Evolutionary conservation across 1,139 yeast genomes (phyloP), one percentile per base, ranked within the genome.

Genomic region (Lodderomyces pseudojiufengensis): DNA sequence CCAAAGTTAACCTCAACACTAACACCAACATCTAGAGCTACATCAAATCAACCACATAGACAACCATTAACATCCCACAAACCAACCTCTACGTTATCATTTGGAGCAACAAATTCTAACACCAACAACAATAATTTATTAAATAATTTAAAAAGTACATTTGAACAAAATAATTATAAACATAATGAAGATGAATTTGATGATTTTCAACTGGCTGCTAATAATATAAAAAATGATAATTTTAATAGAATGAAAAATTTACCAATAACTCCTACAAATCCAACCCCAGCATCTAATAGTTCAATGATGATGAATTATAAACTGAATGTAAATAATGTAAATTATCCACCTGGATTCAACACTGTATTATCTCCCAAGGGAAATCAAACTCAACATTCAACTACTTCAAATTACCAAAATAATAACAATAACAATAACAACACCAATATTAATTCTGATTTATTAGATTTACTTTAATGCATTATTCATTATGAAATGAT

Each of bases 281-380:
- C 29, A 27, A 16, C 5, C 14, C 16, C 16, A n/a, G 18, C 18
- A 7, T n/a, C 23, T 11, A n/a, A 20, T 11, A 20, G 18, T 27
- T 13, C 12, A 7, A 9, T 10, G 4, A 27, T 20, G 10, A 11
- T 15, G 3, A 27, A 14, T 27, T 16, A 11, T 10, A 27, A n/a
- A 13, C 10, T 16, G 27, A 21, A 13, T n/a, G n/a, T n/a, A n/a
- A n/a, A n/a, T 31, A 28, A 45, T 6, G 35, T 27, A 12, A 43
- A 36, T 18, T 44, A 49, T 34, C 67, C 67, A 2, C 68, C 68
- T 1, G 67, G 67, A 1, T 62, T 59, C 41, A 46, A 53, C 33
- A 45, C 57, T 6, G 49, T 55, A 9, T 43, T 55, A 16, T 45
- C 52, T 4, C 58, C 58, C 2, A 49, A 40, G 23, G 26, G 26